Base-by-base conservation (phyloP, 2,329 filamentous ascomycete genomes). In the Spiromastix sp. region DNA sequence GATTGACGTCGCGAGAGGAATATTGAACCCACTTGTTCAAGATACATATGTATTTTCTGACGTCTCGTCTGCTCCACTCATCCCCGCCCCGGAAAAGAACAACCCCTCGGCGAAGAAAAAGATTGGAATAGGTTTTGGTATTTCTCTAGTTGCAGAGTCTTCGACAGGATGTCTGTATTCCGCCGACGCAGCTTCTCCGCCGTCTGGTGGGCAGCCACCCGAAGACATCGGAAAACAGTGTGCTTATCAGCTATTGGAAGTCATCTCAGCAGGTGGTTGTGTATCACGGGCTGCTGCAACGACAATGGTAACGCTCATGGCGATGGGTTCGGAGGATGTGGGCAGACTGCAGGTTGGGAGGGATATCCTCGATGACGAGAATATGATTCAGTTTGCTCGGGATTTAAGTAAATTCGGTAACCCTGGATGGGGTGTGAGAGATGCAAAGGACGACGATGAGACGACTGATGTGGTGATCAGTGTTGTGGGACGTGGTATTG, bases 261-360 rank as follows among this genome's bases (percentile, higher is more conserved):
- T 77, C 15, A 80, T 96, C 42, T 74, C 74, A 34, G 74, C 79
- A 48, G 89, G 87, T 8, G 91, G 91, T 1, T 94, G 85, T 55
- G 82, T 84, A 3, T 80, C 78, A 35, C 70, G 68, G 10, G 71
- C 81, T 3, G 82, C 85, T 2, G 78, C 79, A 4, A 68, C 75
- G 3, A 89, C 81, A 0, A 71, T 94, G 44, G 60, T 98, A 35
- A 83, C 79, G 12, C 67, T 98, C 43, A 98, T 98, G 91, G 85
- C 87, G 21, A 96, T 98, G 91, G 91, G 91, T 0, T 85, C 82
- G 1, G 91, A 96, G 56, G 91, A 98, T 58, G 86, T 98, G 10
- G 91, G 91, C 4, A 74, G 91, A 40, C 59, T 98, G 46, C 75
- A 84, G 43, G 56, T 98, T 39, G 85, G 87, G 20, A 79, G 77